Evolutionary conservation across 129 eudicot genomes (phyloP).

Genomic region (Arctium lappa): DNA sequence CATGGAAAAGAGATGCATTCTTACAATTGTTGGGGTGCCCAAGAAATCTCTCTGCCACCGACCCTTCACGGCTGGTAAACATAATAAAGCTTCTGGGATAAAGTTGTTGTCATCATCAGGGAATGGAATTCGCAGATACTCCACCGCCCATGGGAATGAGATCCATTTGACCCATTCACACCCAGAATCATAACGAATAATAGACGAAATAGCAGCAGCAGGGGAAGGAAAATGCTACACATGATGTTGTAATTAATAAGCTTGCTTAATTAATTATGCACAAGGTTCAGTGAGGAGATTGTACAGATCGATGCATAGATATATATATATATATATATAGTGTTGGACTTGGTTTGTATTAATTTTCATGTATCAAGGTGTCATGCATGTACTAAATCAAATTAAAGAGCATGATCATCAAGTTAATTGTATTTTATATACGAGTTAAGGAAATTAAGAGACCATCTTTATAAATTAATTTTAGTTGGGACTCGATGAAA

Average conservation of each 20-base stretch:
- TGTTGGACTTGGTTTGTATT: no score
- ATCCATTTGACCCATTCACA: not conserved
- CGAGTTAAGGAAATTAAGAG: no score
- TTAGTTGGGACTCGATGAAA: no score
- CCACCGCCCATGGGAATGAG: not conserved
- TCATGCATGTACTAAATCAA: no score
- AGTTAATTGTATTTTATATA: no score
- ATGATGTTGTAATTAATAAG: not conserved
- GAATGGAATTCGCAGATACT: not conserved
- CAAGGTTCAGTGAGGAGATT: no score
- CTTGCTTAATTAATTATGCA: no score
- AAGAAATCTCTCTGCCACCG: slow-evolving; percentile 28
- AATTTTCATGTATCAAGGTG: no score
- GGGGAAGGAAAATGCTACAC: not conserved
- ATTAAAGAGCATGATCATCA: no score
- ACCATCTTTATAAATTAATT: no score
- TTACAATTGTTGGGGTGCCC: slow-evolving; percentile 45
- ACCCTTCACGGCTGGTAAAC: not conserved
- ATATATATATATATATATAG: no score
- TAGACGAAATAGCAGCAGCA: not conserved
- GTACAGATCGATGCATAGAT: not conserved
- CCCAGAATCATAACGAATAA: not conserved
- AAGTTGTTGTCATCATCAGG: not conserved
- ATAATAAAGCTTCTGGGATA: not conserved
- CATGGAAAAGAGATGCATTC: slow-evolving; percentile 51